Percentiles rank a stretch among this genome's conserved stretches.
Evolutionary conservation across 2,329 filamentous ascomycete species (phyloP).

Genomic region (Eurotiales sp.): DNA sequence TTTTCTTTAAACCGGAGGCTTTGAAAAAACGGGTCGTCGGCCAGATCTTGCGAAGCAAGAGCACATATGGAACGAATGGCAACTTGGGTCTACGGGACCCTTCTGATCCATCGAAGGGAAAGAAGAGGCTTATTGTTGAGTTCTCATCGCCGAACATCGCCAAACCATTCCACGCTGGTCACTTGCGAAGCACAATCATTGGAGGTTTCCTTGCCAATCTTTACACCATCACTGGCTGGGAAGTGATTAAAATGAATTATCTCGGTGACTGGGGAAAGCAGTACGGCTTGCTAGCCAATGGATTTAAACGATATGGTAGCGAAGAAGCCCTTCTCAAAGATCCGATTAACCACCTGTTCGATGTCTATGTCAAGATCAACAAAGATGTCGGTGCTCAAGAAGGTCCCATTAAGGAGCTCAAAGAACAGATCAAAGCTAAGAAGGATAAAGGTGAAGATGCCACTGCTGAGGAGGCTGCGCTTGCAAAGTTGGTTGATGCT

Average conservation of each 20-base stretch:
- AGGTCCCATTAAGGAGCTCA: constrained; percentile 53
- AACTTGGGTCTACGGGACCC: constrained; percentile 58
- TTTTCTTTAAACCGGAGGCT: constrained; percentile 60
- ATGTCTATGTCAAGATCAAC: constrained; percentile 65
- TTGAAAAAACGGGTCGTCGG: constrained; percentile 57
- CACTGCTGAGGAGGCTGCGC: constrained; percentile 46
- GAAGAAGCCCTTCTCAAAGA: constrained; percentile 58
- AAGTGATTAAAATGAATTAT: constrained; percentile 63
- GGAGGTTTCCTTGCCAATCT: constrained; percentile 63
- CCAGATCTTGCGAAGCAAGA: constrained; percentile 55
- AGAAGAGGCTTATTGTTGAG: constrained; percentile 60
- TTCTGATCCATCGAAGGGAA: constrained; percentile 51
- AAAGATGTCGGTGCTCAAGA: constrained; percentile 54
- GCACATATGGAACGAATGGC: constrained; percentile 58
- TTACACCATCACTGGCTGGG: constrained; percentile 59
- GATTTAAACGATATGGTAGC: constrained; percentile 59
- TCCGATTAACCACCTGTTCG: constrained; percentile 62
- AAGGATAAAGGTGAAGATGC: constrained; percentile 49
- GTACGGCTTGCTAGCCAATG: constrained; percentile 61
- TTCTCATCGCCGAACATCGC: constrained; percentile 67
- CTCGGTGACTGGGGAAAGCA: constrained; percentile 68
- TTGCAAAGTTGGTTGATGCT: constrained; percentile 47
- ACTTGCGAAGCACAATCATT: constrained; percentile 64
- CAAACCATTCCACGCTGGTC: constrained; percentile 63
- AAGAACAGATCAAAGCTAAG: constrained; percentile 47